Base-by-base conservation (phyloP, 768 basidiomycete species). In the Pholiota molesta region DNA sequence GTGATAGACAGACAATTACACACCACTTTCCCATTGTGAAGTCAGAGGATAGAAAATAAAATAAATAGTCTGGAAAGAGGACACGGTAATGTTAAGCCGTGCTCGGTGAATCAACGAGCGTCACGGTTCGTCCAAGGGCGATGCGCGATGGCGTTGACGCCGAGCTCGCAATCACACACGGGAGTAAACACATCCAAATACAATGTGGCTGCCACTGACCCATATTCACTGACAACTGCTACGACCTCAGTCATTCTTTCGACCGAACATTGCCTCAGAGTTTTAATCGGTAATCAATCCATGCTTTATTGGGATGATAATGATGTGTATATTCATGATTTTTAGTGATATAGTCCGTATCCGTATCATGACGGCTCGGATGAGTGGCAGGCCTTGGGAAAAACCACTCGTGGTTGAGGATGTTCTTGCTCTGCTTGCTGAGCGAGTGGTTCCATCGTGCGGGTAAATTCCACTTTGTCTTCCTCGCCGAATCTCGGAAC, bases 21-120 rank as follows among this genome's bases (percentile, higher is more conserved):
- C 65, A 89, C 89, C 88, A 90, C 86, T 86, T 87, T 62, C 89
- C 90, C 90, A 91, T 91, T 68, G 69, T 75, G 62, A 67, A 28
- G 40, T 58, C 64, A 64, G 57, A 69, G 49, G 62, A 64, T 62
- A 61, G 65, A 65, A 66, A 64, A 57, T 21, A 26, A 59, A 70
- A 67, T 69, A 72, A 72, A 66, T 63, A 68, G 45, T 53, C 49
- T 40, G 59, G 55, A 28, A 39, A 40, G 47, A 28, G 23, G 31
- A 31, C 35, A 49, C 33, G 47, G 62, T 35, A 45, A 57, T 61
- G 62, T 21, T 58, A 35, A 35, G 62, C 64, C 58, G 65, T 62
- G 47, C 58, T 52, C 44, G 45, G 37, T 39, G 37, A 26, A 33
- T 59, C 61, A 52, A 54, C 61, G 57, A 52, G 52, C 55, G 64